phyloP scores from a whole-genome alignment of 805 yeast species.

The Hanseniaspora lachancei region DNA sequence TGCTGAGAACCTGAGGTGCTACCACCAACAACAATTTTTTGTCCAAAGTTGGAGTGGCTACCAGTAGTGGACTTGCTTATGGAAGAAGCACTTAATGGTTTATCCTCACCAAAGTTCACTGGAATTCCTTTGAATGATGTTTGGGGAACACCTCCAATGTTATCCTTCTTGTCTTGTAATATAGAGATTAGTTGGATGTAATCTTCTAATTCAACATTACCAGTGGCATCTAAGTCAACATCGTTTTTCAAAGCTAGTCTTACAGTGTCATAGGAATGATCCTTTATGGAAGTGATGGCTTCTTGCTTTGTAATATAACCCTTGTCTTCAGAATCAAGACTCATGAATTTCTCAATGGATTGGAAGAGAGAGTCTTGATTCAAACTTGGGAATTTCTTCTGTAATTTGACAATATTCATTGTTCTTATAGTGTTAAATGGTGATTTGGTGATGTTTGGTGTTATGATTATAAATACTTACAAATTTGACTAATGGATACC shows the following conservation, averaged over 20 bases:
- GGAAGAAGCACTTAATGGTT: conserved; percentile 24
- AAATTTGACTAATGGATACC: no score
- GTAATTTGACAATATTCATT: conserved; percentile 52
- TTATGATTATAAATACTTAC: no score
- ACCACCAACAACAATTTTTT: conserved; percentile 73
- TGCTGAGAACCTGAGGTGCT: conserved; percentile 86
- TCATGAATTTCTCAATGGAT: conserved; percentile 75
- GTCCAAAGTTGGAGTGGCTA: conserved; percentile 36
- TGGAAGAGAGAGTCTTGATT: conserved; percentile 76
- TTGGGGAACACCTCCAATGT: conserved; percentile 15
- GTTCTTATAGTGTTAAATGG: background rate
- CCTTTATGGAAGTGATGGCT: conserved; percentile 68
- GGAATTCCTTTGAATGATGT: conserved; percentile 23
- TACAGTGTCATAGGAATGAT: conserved; percentile 77
- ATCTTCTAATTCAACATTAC: conserved; percentile 92
- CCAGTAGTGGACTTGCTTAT: conserved; percentile 20
- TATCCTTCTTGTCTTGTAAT: conserved; percentile 37
- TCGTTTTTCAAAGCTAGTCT: conserved; percentile 75
- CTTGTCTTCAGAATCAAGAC: conserved; percentile 75
- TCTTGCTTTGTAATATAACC: conserved; percentile 92
- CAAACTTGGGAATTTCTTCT: conserved; percentile 72
- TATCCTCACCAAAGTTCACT: conserved; percentile 19
- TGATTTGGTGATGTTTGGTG: background rate
- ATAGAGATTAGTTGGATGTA: conserved; percentile 76
- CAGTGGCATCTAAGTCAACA: conserved; percentile 90